These are phyloP conservation scores for Talaromyces ruber DNA, from an alignment of 495 filamentous ascomycete species.

Conservation along the genomic window DNA sequence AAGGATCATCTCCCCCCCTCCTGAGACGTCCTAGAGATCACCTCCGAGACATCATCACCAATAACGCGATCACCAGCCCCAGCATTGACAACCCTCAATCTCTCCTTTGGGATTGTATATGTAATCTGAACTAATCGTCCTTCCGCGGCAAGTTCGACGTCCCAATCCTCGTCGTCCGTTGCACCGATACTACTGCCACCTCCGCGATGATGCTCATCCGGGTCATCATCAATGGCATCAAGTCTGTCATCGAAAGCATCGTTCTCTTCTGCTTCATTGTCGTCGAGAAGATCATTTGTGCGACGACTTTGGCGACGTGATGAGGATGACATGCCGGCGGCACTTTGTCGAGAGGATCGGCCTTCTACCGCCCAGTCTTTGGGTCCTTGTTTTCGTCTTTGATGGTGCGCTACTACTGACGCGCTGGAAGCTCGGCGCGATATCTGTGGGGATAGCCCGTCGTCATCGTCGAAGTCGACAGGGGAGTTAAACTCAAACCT, in stretches of 20 bases:
- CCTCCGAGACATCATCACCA: slow-evolving; percentile 2
- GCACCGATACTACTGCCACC: slow-evolving; percentile 1
- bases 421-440: slow-evolving; percentile 50
- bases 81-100: slow-evolving; percentile 77
- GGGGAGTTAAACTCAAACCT: neutral
- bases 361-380: slow-evolving; percentile 45
- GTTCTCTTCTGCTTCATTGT: slow-evolving; percentile 12
- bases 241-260: slow-evolving; percentile 25
- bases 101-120: slow-evolving; percentile 84
- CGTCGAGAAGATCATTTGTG: neutral
- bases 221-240: slow-evolving; percentile 19
- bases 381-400: slow-evolving; percentile 50
- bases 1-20: neutral
- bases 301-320: neutral
- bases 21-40: neutral
- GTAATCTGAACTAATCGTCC: slow-evolving; percentile 80
- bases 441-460: slow-evolving; percentile 9
- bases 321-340: neutral
- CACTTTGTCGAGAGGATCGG: neutral
- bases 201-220: slow-evolving; percentile 8
- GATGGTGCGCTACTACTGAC: slow-evolving; percentile 41
- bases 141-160: slow-evolving; percentile 76
- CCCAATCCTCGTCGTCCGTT: slow-evolving; percentile 68
- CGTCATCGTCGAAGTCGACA: slow-evolving; percentile 1
- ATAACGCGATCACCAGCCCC: slow-evolving; percentile 17